Percentiles rank a stretch among this genome's conserved stretches.
Conservation (phyloP, 805 yeast genomes). For the Priceomyces medius region DNA sequence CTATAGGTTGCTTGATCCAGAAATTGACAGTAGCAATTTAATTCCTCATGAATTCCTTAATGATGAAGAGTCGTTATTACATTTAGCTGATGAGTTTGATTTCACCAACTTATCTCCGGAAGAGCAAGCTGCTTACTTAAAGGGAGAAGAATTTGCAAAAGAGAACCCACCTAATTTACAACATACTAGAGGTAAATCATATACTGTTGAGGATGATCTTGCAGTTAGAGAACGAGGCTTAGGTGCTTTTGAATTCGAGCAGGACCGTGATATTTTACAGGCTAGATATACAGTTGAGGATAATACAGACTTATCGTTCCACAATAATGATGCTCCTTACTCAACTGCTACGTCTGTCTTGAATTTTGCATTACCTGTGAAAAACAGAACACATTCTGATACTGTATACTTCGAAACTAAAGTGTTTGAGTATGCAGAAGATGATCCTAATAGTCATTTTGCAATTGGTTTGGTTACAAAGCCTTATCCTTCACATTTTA, state of each 20-base stretch:
- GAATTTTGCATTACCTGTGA: constrained; percentile 39
- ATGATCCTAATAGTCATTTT: constrained; percentile 46
- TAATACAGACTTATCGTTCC: constrained; percentile 36
- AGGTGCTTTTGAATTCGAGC: constrained; percentile 40
- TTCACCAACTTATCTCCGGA: constrained; percentile 39
- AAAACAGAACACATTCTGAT: constrained; percentile 31
- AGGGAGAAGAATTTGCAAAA: constrained; percentile 34
- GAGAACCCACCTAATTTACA: constrained; percentile 30
- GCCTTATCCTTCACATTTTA: constrained; percentile 67
- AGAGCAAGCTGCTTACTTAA: constrained; percentile 36
- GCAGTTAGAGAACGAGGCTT: constrained; percentile 38
- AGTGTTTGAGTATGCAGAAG: constrained; percentile 31
- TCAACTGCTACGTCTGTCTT: constrained; percentile 40
- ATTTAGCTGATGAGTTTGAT: constrained; percentile 37
- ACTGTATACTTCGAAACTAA: constrained; percentile 62
- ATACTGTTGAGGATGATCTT: constrained; percentile 27
- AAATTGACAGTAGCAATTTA: constrained; percentile 14
- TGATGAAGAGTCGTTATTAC: constrained; percentile 37
- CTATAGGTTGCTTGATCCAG: constrained; percentile 13
- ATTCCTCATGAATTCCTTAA: constrained; percentile 39
- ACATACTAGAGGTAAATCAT: constrained; percentile 33
- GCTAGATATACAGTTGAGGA: constrained; percentile 41
- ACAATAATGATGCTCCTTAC: constrained; percentile 38
- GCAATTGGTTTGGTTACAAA: constrained; percentile 67
- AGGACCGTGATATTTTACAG: constrained; percentile 28